These are phyloP conservation scores for Diplosphaera chodatii DNA, from an alignment of 139 green algal genomes.

Conservation along the genomic window DNA sequence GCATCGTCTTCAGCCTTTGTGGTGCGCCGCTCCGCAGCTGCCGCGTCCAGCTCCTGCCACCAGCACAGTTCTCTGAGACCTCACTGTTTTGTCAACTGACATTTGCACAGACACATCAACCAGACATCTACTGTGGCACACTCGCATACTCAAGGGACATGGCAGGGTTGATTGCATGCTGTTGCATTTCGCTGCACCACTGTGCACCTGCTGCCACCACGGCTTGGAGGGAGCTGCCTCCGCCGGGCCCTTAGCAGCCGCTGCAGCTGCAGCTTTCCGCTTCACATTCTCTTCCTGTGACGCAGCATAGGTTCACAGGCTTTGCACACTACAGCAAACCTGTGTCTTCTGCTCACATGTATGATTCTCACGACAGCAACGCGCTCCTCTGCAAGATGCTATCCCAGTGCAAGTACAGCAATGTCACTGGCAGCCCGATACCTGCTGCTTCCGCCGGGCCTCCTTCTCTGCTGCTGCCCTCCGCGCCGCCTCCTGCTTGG, in stretches of 20 bases:
- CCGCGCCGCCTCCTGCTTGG: slow-evolving; percentile 28
- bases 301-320: background rate
- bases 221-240: slow-evolving; percentile 10
- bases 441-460: slow-evolving; percentile 57
- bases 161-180: too few relatives aligned
- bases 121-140: too few relatives aligned
- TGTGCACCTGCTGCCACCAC: slow-evolving; percentile 55
- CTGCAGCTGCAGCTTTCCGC: slow-evolving; percentile 36
- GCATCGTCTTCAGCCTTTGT: slow-evolving; percentile 14
- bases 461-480: slow-evolving; percentile 25
- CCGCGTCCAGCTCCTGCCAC: slow-evolving; percentile 35
- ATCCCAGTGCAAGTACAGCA: background rate
- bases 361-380: background rate
- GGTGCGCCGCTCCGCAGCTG: background rate
- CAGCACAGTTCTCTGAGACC: slow-evolving; percentile 45
- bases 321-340: background rate
- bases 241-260: background rate
- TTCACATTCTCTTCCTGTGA: slow-evolving; percentile 58
- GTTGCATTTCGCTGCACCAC: too few relatives aligned
- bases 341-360: background rate
- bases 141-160: too few relatives aligned
- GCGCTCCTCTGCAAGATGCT: too few relatives aligned
- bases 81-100: too few relatives aligned
- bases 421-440: background rate
- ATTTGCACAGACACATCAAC: too few relatives aligned